Evolutionary conservation across 768 basidiomycete species (phyloP).

Genomic region (Gyrodon lividus): DNA sequence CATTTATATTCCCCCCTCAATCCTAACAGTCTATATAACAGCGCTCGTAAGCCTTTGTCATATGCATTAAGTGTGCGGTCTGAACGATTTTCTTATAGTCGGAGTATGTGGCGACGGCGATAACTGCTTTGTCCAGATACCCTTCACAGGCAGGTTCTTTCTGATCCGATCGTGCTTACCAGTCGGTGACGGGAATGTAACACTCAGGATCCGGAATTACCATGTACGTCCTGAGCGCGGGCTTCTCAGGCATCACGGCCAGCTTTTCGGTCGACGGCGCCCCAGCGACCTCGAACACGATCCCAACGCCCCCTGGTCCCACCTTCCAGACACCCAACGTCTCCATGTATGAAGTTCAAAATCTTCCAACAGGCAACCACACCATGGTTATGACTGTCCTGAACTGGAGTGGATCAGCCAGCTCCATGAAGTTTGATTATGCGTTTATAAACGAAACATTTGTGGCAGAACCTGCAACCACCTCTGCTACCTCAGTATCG

Average conservation of each 20-base stretch:
- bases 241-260: conserved; percentile 18
- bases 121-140: conserved; percentile 17
- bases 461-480: conserved; percentile 5
- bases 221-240: conserved; percentile 27
- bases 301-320: conserved; percentile 5
- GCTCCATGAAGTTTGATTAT: conserved; percentile 29
- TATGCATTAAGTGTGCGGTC: neutral
- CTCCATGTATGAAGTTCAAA: conserved; percentile 17
- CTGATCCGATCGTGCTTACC: neutral
- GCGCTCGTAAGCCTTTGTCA: conserved; percentile 16
- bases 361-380: conserved; percentile 16
- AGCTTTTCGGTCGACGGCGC: conserved; percentile 21
- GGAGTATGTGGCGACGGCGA: conserved; percentile 13
- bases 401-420: conserved; percentile 15
- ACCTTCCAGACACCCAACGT: conserved; percentile 22
- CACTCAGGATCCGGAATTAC: conserved; percentile 24
- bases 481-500: neutral
- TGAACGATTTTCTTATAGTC: conserved; percentile 7
- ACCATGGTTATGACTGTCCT: conserved; percentile 22
- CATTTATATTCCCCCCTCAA: neutral
- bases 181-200: neutral
- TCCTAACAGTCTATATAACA: conserved; percentile 3
- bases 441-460: conserved; percentile 24
- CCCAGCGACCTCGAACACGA: conserved; percentile 2
- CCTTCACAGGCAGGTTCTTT: conserved; percentile 16